These are phyloP conservation scores for Diaporthe sp. DNA, from an alignment of 2,329 filamentous ascomycete genomes.

Conservation along the genomic window DNA sequence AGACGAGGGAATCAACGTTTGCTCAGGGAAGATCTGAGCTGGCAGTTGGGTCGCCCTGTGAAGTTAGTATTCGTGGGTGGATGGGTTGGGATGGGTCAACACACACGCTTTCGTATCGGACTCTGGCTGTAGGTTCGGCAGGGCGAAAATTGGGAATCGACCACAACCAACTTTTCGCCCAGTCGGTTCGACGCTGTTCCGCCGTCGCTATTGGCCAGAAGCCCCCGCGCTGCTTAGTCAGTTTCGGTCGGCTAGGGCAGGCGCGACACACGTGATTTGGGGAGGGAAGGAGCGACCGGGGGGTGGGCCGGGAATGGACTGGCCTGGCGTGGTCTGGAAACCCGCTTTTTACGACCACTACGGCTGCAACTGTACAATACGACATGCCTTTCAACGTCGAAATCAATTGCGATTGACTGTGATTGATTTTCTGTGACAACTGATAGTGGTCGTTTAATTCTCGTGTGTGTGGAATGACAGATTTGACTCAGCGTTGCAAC, in stretches of 20 bases:
- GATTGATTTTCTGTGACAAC: neutral
- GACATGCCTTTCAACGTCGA: neutral
- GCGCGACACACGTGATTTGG: constrained; percentile 23
- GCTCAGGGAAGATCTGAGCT: constrained; percentile 44
- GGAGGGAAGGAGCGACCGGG: neutral
- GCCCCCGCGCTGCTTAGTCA: neutral
- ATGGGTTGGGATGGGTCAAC: constrained; percentile 35
- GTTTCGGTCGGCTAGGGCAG: neutral
- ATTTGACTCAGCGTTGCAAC: neutral
- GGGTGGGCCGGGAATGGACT: neutral
- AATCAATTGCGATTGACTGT: neutral
- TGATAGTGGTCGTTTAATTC: neutral
- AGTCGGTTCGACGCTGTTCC: constrained; percentile 4
- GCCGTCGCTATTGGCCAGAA: neutral
- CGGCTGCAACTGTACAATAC: neutral
- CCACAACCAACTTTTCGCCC: constrained; percentile 33
- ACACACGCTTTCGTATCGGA: constrained; percentile 29
- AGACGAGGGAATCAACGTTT: constrained; percentile 46
- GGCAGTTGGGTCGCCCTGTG: constrained; percentile 39
- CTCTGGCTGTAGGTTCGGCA: constrained; percentile 17
- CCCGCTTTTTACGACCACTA: constrained; percentile 2
- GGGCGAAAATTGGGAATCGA: constrained; percentile 30
- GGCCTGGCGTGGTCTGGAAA: neutral
- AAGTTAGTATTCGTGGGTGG: constrained; percentile 42
- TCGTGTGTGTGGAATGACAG: neutral